Evolutionary conservation across 169 alveolate species (phyloP), one percentile per base, ranked within the genome.

Genomic region (Plasmodium berghei): DNA sequence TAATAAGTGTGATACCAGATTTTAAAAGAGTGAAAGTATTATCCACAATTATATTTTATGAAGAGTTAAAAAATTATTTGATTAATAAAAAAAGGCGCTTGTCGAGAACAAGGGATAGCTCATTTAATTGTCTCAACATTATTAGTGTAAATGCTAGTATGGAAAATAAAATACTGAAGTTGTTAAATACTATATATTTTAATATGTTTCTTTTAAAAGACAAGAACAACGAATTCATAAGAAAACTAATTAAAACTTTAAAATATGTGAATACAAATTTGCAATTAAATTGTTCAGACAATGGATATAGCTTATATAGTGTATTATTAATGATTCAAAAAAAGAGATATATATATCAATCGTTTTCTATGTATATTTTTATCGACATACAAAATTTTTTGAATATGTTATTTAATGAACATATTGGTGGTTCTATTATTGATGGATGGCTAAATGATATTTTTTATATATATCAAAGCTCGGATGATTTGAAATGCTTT

Each of bases 361-460:
- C 89, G 1, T 69, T 77, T 42, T 62, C 89, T 64, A 56, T 77
- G 72, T 77, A 77, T 69, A 18, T 77, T 20, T 77, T 26, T 77
- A 9, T 77, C 16, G 89, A 77, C 48, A 64, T 77, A 77, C 58
- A 77, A n/a, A 14, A 64, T 49, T 77, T 77, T 28, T 77, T 77
- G 56, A 9, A 49, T 46, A 77, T 63, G 4, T n/a, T 77, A 56
- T 67, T 77, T 16, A 22, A 56, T 18, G 72, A 40, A 46, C 45
- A 77, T 26, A 9, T 46, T 48, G 48, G 63, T 28, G 55, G 24
- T 5, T 63, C 69, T 24, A 66, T 77, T 14, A 77, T 77, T 56
- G 89, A 77, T 77, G 89, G 54, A 9, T 77, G 89, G 89, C 6
- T 77, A 77, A 77, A 77, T 77, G 89, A 77, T 40, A 58, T 58